phyloP scores from a whole-genome alignment of 2,329 filamentous ascomycete genomes.

The Boeremia lycopersici region DNA sequence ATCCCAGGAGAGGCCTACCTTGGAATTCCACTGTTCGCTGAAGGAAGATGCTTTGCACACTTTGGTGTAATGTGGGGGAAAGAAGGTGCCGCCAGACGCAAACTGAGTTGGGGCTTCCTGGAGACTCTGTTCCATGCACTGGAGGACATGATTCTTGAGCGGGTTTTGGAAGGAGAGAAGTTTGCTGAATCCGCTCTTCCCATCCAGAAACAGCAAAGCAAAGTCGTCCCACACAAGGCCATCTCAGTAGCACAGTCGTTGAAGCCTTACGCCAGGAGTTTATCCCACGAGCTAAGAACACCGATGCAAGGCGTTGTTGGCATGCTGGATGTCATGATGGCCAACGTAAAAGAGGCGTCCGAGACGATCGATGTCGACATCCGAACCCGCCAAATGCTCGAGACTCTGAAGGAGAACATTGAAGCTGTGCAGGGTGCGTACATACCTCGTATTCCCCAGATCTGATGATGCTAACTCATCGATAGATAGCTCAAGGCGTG shows the following conservation, averaged over 20 bases:
- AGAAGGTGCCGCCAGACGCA: constrained; percentile 62
- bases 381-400: constrained; percentile 61
- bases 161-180: constrained; percentile 61
- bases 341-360: constrained; percentile 70
- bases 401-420: constrained; percentile 70
- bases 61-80: constrained; percentile 75
- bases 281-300: constrained; percentile 74
- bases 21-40: constrained; percentile 68
- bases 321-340: constrained; percentile 78
- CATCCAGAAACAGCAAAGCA: constrained; percentile 37
- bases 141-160: constrained; percentile 68
- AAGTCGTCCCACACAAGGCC: constrained; percentile 61
- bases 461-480: constrained; percentile 15
- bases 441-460: constrained; percentile 10
- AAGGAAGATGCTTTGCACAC: constrained; percentile 70
- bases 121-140: constrained; percentile 72
- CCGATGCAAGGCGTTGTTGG: constrained; percentile 79
- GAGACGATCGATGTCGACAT: constrained; percentile 60
- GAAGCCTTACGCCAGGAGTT: constrained; percentile 72
- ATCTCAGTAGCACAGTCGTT: constrained; percentile 67
- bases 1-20: constrained; percentile 70
- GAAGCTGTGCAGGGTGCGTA: constrained; percentile 70
- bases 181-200: constrained; percentile 42
- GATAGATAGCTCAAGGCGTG: constrained; percentile 70
- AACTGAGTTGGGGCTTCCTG: constrained; percentile 68